Evolutionary conservation across 1,139 yeast genomes (phyloP), one percentile per base, ranked within the genome.

Genomic region (Pichia sp.): DNA sequence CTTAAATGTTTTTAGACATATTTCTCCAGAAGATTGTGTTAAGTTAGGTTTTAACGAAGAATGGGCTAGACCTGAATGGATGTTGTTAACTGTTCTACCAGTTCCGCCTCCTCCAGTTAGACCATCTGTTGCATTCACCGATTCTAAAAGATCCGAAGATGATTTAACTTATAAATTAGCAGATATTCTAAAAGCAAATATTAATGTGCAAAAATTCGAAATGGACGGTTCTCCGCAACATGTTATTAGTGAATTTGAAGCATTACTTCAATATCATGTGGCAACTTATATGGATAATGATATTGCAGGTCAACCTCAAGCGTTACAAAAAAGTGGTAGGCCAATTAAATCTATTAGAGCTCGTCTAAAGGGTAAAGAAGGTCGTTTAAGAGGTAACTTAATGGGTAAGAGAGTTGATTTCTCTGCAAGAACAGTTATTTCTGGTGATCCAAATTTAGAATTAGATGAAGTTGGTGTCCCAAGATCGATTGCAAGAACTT

Each of bases 61-160:
- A 60, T 91, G 87, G 59, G 95, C 98, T 2, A 80, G 98, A 59
- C 99, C 99, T 1, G 99, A 93, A 64, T 93, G 98, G 99, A 80
- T 93, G 82, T 74, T 93, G 50, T 77, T 93, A 51, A 89, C 98
- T 3, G 97, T 91, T 15, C 72, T 93, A 56, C 98, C 98, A 1
- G 98, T 93, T n/a, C 99, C 99, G 33, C 99, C 99, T 40, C 98
- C 98, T 45, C 97, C 97, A 27, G 98, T 93, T 27, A 83, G 99
- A 65, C 99, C 99, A 15, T 85, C 95, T 31, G 91, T 93, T 68
- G 96, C 98, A 2, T 89, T 91, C 57, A 91, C 91, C 55, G 98
- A 93, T 59, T 87, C 96, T n/a, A 96, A 95, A 43, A 80, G 98
- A 68, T 96, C 98, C 56, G 98, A 93, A 63, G 99, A 93, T 76